Evolutionary conservation across 2,329 filamentous ascomycete genomes (phyloP).

Genomic region (Colletotrichum navitas): DNA sequence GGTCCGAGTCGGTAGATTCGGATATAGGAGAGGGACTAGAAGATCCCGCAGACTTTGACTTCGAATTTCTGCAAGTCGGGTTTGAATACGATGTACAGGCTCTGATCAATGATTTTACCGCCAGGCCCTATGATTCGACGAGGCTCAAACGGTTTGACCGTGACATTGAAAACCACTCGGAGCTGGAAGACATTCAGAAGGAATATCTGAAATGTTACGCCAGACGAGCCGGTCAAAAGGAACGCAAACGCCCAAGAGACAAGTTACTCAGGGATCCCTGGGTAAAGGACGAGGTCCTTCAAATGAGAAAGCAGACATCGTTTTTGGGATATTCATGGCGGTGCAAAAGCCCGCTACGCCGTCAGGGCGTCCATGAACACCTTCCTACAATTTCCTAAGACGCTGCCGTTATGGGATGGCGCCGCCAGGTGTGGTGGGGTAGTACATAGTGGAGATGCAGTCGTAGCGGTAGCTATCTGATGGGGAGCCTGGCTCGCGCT

Average conservation of each 20-base stretch:
- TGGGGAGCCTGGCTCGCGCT: not conserved
- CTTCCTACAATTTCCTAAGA: not conserved
- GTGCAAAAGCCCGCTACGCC: conserved; percentile 59
- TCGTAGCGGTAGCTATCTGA: not conserved
- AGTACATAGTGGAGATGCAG: not conserved
- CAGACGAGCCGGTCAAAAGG: conserved; percentile 68
- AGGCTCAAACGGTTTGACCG: conserved; percentile 63
- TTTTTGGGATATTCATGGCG: conserved; percentile 94
- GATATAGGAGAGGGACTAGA: not conserved
- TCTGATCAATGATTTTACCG: conserved; percentile 55
- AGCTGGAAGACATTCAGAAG: conserved; percentile 53
- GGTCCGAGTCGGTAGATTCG: conserved; percentile 60
- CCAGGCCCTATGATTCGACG: conserved; percentile 61
- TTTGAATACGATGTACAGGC: conserved; percentile 3
- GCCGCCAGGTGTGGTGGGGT: not conserved
- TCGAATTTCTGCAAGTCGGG: not conserved
- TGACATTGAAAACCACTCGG: conserved; percentile 58
- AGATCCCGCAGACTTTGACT: conserved; percentile 10
- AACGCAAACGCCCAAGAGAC: conserved; percentile 86
- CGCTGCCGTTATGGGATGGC: not conserved
- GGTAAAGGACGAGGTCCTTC: conserved; percentile 76
- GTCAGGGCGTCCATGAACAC: not conserved
- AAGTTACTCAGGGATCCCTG: conserved; percentile 81
- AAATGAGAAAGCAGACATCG: conserved; percentile 83
- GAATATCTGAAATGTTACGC: conserved; percentile 64